Evolutionary conservation across 2,329 filamentous ascomycete genomes (phyloP).

Genomic region (Fusarium sacchari): DNA sequence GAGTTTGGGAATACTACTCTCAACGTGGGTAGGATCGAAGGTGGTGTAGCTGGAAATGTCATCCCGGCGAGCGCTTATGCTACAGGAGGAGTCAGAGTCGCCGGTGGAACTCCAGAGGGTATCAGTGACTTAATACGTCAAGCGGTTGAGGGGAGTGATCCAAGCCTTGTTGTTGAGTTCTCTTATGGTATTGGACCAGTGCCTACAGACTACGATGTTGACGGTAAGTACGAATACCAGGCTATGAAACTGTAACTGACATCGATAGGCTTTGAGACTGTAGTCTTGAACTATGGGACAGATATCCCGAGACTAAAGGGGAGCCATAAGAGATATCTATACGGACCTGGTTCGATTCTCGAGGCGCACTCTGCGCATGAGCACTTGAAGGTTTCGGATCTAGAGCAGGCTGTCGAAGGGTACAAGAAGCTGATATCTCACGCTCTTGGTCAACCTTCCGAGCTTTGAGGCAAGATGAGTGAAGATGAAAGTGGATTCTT

Average conservation of each 20-base stretch:
- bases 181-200: neutral
- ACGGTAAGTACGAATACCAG: neutral
- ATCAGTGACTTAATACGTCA: neutral
- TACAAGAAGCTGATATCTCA: neutral
- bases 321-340: neutral
- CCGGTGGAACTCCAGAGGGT: neutral
- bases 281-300: neutral
- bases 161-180: neutral
- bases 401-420: neutral
- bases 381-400: neutral
- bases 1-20: slow-evolving; percentile 4
- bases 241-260: fast-evolving
- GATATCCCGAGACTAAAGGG: neutral
- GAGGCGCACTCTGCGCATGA: slow-evolving; percentile 15
- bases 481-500: too few relatives aligned
- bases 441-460: neutral
- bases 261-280: neutral
- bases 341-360: slow-evolving; percentile 1
- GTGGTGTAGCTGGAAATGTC: neutral
- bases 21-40: neutral
- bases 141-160: neutral
- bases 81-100: neutral
- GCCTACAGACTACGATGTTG: neutral
- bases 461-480: neutral
- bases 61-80: slow-evolving; percentile 3